These are phyloP conservation scores for Epichloe hybrida DNA, from an alignment of 2,329 filamentous ascomycete genomes.

Conservation along the genomic window DNA sequence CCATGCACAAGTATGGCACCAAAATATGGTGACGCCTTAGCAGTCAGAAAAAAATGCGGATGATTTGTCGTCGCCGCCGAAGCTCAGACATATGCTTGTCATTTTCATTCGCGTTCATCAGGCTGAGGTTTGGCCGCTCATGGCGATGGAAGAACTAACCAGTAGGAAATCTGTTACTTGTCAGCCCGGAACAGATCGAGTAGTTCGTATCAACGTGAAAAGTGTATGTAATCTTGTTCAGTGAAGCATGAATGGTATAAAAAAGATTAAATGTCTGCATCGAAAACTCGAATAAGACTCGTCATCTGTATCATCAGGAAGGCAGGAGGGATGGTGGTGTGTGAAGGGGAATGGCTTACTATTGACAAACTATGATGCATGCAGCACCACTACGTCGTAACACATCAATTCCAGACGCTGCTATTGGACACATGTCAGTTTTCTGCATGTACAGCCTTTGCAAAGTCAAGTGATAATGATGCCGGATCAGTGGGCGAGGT, in stretches of 20 bases:
- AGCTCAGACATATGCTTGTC: conserved; percentile 99
- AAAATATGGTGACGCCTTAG: conserved; percentile 6
- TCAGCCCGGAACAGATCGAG: conserved; percentile 11
- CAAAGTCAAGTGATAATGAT: conserved; percentile 7
- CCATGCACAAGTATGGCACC: conserved; percentile 4
- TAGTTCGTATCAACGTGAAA: not conserved
- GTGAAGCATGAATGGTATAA: conserved; percentile 62
- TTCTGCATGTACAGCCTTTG: not conserved
- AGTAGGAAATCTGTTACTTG: conserved; percentile 1
- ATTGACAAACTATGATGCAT: not conserved
- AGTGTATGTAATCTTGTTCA: conserved; percentile 15
- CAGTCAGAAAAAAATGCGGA: conserved; percentile 15
- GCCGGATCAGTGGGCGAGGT: conserved; percentile 86
- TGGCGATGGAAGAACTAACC: conserved; percentile 11
- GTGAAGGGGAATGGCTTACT: not conserved
- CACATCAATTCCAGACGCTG: not conserved
- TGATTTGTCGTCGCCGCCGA: conserved; percentile 30
- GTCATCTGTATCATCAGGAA: conserved; percentile 40
- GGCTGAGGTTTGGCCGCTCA: conserved; percentile 17
- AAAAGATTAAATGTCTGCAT: conserved; percentile 54
- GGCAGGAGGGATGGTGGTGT: not conserved
- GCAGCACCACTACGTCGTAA: not conserved
- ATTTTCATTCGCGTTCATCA: conserved; percentile 79
- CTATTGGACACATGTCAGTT: not conserved
- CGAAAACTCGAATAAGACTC: conserved; percentile 64